Percentiles rank a stretch among this genome's conserved stretches.
phyloP scores from a whole-genome alignment of 1,284 basidiomycete genomes.

The Sphagnurus paluster region DNA sequence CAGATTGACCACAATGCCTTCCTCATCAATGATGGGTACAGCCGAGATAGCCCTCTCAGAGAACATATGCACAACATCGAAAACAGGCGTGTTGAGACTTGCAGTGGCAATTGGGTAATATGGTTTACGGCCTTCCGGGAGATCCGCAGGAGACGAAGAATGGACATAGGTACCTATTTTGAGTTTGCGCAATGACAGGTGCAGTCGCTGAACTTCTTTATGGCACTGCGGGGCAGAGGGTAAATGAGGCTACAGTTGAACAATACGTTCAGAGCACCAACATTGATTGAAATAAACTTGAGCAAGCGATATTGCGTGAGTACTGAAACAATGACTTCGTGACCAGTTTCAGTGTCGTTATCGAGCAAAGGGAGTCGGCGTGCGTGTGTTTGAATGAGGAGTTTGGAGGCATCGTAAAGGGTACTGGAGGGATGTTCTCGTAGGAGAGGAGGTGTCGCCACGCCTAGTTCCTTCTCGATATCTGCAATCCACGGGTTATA shows the following conservation, averaged over 20 bases:
- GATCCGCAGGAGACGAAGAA: constrained; percentile 37
- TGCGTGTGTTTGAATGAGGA: constrained; percentile 95
- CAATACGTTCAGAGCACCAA: constrained; percentile 40
- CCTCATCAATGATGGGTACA: constrained; percentile 93
- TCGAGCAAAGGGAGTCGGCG: constrained; percentile 94
- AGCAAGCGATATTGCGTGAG: constrained; percentile 97
- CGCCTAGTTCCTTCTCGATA: constrained; percentile 91
- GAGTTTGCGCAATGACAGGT: constrained; percentile 81
- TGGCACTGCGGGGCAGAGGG: constrained; percentile 48
- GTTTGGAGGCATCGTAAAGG: constrained; percentile 88
- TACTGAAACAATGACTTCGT: constrained; percentile 95
- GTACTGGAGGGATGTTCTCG: constrained; percentile 88
- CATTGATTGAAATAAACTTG: constrained; percentile 99
- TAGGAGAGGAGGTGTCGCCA: constrained; percentile 89
- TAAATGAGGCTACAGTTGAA: constrained; percentile 4
- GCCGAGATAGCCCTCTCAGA: constrained; percentile 95
- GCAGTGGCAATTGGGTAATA: constrained; percentile 93
- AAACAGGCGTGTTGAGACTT: constrained; percentile 89
- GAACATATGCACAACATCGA: constrained; percentile 99
- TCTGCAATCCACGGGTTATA: constrained; percentile 48
- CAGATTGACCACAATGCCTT: constrained; percentile 93
- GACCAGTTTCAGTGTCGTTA: constrained; percentile 89
- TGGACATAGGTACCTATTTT: constrained; percentile 94
- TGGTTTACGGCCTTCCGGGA: constrained; percentile 57
- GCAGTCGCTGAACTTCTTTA: constrained; percentile 74